Conservation (phyloP, 805 yeast species). For the Kodamaea restingae region DNA sequence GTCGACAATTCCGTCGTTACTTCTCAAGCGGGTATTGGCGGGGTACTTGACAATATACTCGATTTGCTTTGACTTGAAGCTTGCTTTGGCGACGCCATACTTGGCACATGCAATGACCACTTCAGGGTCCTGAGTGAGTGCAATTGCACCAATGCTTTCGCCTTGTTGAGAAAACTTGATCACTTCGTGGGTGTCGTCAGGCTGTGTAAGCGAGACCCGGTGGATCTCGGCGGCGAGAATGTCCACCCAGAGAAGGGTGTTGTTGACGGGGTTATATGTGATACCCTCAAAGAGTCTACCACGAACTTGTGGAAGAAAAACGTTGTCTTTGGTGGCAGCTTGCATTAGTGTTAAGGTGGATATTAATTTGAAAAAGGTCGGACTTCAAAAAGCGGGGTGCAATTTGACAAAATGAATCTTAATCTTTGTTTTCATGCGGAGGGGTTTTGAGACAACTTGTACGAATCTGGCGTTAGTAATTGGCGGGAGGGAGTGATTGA, state of each 20-base stretch:
- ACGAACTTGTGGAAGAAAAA: conserved; percentile 24
- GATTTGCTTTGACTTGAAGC: conserved; percentile 35
- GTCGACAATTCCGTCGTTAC: conserved; percentile 82
- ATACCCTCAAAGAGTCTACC: conserved; percentile 63
- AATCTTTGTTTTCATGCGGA: too few species aligned
- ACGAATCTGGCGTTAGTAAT: too few species aligned
- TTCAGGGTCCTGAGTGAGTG: conserved; percentile 51
- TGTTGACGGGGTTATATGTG: conserved; percentile 54
- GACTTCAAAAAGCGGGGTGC: not conserved
- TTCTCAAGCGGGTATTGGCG: conserved; percentile 30
- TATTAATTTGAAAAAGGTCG: not conserved
- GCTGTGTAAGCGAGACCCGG: conserved; percentile 29
- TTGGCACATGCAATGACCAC: conserved; percentile 58
- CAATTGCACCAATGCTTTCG: conserved; percentile 67
- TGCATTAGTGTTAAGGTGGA: not conserved
- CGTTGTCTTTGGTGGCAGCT: conserved; percentile 6
- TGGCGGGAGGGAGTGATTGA: too few species aligned
- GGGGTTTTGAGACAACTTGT: too few species aligned
- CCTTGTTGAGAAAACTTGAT: conserved; percentile 33
- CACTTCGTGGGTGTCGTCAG: conserved; percentile 39
- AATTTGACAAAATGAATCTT: not conserved
- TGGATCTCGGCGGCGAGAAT: conserved; percentile 40
- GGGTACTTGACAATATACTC: conserved; percentile 42
- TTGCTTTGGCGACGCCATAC: conserved; percentile 58
- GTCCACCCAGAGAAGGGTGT: conserved; percentile 50